Base-by-base conservation (phyloP, 2,329 filamentous ascomycete species). In the Trichoderma pleuroti region DNA sequence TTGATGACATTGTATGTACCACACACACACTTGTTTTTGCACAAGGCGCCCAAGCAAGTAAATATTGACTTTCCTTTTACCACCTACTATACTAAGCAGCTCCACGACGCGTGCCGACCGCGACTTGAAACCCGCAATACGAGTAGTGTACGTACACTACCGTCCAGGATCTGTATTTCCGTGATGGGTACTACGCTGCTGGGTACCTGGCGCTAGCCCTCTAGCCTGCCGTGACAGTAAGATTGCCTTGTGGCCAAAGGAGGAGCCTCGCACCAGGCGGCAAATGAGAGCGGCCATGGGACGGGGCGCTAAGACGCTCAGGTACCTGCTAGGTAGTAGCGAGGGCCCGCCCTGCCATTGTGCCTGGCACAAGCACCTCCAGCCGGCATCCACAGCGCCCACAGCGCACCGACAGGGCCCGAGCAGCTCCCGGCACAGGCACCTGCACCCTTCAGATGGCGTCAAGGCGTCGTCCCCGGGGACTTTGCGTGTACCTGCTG, bases 261-360 rank as follows among this genome's bases (percentile, higher is more conserved):
- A 61, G 54, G 64, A 59, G 54, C 34, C 52, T 21, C 10, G 54
- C 54, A 57, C 54, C n/a, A 61, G 36, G 66, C 54, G 42, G 56
- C 54, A 68, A 68, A 68, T 60, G 66, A 61, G 30, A 21, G 39
- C 66, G 28, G 66, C 39, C 66, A 68, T 52, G 66, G 66, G 66
- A 18, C n/a, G 14, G 11, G 66, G 56, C 66, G 66, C 66, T 68
- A 68, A 68, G 16, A 26, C 12, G 56, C 64, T 12, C n/a, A n/a
- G n/a, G n/a, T n/a, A n/a, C n/a, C n/a, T n/a, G n/a, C n/a, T n/a
- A n/a, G n/a, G n/a, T n/a, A n/a, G n/a, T 68, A 61, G 66, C 66
- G 66, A 68, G 12, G 34, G 34, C 28, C 34, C 16, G 26, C 21
- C 56, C 34, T 42, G 36, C 56, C 56, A 57, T 52, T 49, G 49